phyloP scores from a whole-genome alignment of 495 filamentous ascomycete genomes.

The Lasiosphaeria ovina region DNA sequence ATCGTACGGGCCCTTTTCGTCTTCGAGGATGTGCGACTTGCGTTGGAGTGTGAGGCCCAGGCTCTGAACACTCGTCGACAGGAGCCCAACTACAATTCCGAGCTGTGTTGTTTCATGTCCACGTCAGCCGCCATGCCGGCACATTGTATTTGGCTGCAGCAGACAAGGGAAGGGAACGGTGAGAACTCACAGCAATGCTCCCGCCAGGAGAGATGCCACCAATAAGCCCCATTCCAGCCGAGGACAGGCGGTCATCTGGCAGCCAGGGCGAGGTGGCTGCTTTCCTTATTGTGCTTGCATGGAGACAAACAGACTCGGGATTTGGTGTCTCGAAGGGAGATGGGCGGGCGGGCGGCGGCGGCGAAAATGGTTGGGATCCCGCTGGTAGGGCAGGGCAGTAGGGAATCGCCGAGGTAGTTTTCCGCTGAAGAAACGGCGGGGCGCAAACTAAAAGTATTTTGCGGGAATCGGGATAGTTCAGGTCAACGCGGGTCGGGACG shows the following conservation, averaged over 20 bases:
- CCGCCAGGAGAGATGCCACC: constrained; percentile 81
- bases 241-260: constrained; percentile 27
- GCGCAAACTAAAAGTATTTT: no score
- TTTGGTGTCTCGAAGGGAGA: not conserved
- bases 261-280: constrained; percentile 22
- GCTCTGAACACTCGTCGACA: constrained; percentile 92
- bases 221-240: constrained; percentile 64
- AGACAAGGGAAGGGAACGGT: constrained; percentile 3
- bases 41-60: constrained; percentile 96
- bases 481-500: no score
- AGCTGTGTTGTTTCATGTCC: constrained; percentile 53
- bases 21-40: constrained; percentile 97
- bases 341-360: not conserved
- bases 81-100: constrained; percentile 86
- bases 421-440: no score
- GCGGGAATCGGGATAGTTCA: no score
- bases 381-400: not conserved
- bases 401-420: no score
- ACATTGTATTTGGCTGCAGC: not conserved
- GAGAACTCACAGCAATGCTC: constrained; percentile 72
- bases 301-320: constrained; percentile 9
- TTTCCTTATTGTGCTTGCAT: constrained; percentile 25
- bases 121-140: constrained; percentile 16
- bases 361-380: not conserved
- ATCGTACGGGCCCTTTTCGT: constrained; percentile 82